Evolutionary conservation across 2,329 filamentous ascomycete genomes (phyloP).

Genomic region (Fusarium duplospermum): DNA sequence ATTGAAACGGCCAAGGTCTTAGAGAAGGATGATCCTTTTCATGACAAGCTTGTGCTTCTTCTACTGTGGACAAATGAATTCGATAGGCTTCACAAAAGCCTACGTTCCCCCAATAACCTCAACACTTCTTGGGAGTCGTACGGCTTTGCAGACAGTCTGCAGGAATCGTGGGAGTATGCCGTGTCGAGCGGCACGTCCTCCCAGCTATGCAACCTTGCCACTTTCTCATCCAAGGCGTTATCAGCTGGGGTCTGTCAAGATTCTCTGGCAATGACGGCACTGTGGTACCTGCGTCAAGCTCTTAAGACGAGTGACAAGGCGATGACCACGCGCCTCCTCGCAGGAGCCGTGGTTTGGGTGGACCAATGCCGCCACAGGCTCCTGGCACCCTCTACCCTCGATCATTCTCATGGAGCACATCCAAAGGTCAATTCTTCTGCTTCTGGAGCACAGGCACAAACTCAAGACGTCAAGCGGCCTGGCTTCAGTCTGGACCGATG

Average conservation of each 20-base stretch:
- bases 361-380: neutral
- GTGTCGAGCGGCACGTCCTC: neutral
- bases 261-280: neutral
- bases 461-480: neutral
- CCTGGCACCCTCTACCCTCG: neutral
- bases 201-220: constrained; percentile 1
- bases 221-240: constrained; percentile 8
- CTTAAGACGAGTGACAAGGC: neutral
- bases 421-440: accelerated
- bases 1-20: neutral
- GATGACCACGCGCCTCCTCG: neutral
- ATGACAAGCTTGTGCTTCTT: constrained; percentile 3
- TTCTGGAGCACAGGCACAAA: neutral
- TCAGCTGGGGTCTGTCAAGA: neutral
- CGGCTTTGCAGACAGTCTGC: constrained; percentile 2
- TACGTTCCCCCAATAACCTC: neutral
- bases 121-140: constrained; percentile 5
- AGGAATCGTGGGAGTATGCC: neutral
- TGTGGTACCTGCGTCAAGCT: constrained; percentile 9
- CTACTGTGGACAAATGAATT: constrained; percentile 8
- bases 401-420: neutral
- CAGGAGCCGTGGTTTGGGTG: constrained; percentile 3
- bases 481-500: neutral
- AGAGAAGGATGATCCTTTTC: neutral
- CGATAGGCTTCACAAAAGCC: neutral